Conservation (phyloP, 805 yeast species). For the Priceomyces medius region DNA sequence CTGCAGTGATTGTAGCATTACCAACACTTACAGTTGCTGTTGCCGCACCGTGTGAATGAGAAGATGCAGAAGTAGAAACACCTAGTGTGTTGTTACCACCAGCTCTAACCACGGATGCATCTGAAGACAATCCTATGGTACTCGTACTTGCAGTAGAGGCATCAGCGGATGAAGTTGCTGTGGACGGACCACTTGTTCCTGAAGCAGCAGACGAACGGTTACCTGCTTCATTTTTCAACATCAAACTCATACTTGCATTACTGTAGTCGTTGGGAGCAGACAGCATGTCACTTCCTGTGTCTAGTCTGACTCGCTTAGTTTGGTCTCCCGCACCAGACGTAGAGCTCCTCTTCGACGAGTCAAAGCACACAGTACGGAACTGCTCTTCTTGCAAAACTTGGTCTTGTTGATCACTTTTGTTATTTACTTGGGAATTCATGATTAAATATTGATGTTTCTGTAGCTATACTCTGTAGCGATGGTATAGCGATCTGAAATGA, state of each 20-base stretch:
- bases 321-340: constrained; percentile 12
- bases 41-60: constrained; percentile 12
- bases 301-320: constrained; percentile 22
- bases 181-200: not conserved
- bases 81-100: not conserved
- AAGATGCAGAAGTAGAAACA: not conserved
- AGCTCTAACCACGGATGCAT: not conserved
- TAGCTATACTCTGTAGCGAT: not conserved
- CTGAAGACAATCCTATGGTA: not conserved
- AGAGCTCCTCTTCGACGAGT: constrained; percentile 13
- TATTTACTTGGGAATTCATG: constrained; percentile 33
- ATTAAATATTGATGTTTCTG: not conserved
- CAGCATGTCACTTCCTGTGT: constrained; percentile 8
- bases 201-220: constrained; percentile 1
- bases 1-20: constrained; percentile 3
- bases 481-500: not conserved
- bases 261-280: not conserved
- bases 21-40: not conserved
- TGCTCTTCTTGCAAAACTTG: constrained; percentile 31
- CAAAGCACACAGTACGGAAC: constrained; percentile 35
- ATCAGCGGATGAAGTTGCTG: constrained; percentile 1
- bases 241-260: constrained; percentile 4
- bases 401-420: constrained; percentile 30
- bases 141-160: not conserved
- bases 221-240: constrained; percentile 7